Evolutionary conservation across 2,329 filamentous ascomycete species (phyloP).

Genomic region (Dichotomopilus funicola): DNA sequence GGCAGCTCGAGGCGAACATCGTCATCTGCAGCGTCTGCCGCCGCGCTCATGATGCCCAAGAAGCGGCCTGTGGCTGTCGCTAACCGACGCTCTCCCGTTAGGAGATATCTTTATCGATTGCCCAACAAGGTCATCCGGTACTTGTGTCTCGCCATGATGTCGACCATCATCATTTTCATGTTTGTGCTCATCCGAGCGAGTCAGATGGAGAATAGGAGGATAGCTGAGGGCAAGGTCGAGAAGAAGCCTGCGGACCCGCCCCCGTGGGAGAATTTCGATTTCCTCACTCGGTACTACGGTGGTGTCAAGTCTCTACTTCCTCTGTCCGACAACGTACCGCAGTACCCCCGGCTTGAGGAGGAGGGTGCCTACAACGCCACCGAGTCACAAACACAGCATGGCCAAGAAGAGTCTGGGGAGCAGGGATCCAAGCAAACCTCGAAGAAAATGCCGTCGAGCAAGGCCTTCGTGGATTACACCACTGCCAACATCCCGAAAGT

Average conservation of each 20-base stretch:
- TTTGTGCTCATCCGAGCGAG: slow-evolving; percentile 68
- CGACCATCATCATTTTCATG: slow-evolving; percentile 69
- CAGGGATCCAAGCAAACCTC: slow-evolving; percentile 6
- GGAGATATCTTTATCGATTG: slow-evolving; percentile 50
- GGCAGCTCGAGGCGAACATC: slow-evolving; percentile 49
- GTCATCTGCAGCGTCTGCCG: slow-evolving; percentile 36
- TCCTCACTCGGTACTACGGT: slow-evolving; percentile 83
- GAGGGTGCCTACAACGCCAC: slow-evolving; percentile 44
- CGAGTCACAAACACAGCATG: slow-evolving; percentile 14
- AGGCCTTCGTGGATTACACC: slow-evolving; percentile 44
- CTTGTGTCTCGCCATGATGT: slow-evolving; percentile 65
- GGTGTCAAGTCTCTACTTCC: slow-evolving; percentile 69
- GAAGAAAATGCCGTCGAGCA: slow-evolving; percentile 38
- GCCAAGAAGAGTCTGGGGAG: neutral
- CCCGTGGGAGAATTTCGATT: slow-evolving; percentile 77
- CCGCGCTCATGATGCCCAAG: slow-evolving; percentile 41
- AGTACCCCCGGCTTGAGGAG: slow-evolving; percentile 67
- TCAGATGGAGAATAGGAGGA: slow-evolving; percentile 58
- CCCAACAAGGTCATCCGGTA: slow-evolving; percentile 71
- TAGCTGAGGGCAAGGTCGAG: slow-evolving; percentile 50
- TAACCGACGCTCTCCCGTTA: slow-evolving; percentile 26
- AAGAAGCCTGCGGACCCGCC: slow-evolving; percentile 59
- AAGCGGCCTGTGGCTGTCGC: slow-evolving; percentile 28
- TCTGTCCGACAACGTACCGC: slow-evolving; percentile 60
- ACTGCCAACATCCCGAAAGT: slow-evolving; percentile 31